Base-by-base conservation (phyloP, 2,329 filamentous ascomycete genomes). In the Aspergillus novofumigatus region DNA sequence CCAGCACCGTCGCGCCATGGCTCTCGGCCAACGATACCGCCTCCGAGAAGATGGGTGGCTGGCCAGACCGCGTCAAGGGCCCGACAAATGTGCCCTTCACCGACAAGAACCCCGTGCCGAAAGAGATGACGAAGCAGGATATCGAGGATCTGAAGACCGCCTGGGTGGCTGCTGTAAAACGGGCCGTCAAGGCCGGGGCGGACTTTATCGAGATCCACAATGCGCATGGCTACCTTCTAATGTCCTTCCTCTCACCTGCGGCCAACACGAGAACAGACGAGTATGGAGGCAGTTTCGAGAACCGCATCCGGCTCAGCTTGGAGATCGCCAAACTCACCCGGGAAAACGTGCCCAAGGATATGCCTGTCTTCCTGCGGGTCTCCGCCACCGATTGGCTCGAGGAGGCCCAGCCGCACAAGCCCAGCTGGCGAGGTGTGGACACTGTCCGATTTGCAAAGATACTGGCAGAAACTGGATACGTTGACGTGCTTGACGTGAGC, bases 401-500 rank as follows among this genome's bases (percentile, higher is more conserved):
- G 54, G 80, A 82, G 48, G 78, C 79, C 0, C 1, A 89, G 14
- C 80, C 78, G 48, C 69, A 78, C 23, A 74, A 78, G 8, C 82
- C 86, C 61, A 85, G 82, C 65, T 94, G 90, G 90, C 88, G 82
- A 0, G 64, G 84, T 5, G 81, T 85, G n/a, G 81, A 93, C 53
- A 86, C 84, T 0, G 78, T 84, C 35, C 78, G 78, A 51, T 80
- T 94, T 1, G 87, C 89, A 0, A 70, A 79, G 68, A 76, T 88
- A 8, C 81, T 96, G 1, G 88, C 90, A 0, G 83, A 82, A 0
- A 78, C 81, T 8, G 92, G 92, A 26, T 59, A 64, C 14, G 82
- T 96, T 50, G 92, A 97, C 71, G 77, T 96, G 14, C 80, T 96
- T 32, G 92, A 97, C 71, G 85, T 96, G 54, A 91, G 87, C 65